Percentiles rank a stretch among this genome's conserved stretches.
phyloP scores from a whole-genome alignment of 2,329 filamentous ascomycete genomes.

The Fusarium miscanthi region DNA sequence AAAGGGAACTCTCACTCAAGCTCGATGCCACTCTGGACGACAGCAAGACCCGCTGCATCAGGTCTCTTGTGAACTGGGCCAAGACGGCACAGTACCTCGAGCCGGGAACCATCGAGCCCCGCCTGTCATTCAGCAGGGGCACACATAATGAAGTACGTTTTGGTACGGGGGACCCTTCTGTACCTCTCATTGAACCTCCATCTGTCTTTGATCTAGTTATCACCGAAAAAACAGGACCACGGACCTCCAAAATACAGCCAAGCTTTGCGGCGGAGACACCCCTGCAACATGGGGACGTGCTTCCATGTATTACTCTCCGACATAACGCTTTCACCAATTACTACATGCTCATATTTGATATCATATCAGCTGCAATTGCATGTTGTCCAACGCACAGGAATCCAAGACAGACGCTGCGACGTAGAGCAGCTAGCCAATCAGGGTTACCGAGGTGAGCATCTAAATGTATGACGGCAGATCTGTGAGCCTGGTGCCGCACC shows the following conservation, averaged over 20 bases:
- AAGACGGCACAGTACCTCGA: conserved; percentile 34
- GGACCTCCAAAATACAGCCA: conserved; percentile 15
- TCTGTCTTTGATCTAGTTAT: conserved; percentile 19
- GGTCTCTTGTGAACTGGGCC: conserved; percentile 23
- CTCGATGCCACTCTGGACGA: conserved; percentile 5
- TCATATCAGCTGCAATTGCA: conserved; percentile 7
- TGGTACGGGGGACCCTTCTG: conserved; percentile 31
- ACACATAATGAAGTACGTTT: conserved; percentile 25
- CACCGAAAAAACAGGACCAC: conserved; percentile 6
- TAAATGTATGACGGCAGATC: conserved; percentile 36
- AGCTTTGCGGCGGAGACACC: conserved; percentile 31
- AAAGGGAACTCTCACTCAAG: conserved; percentile 20
- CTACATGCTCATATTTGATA: not conserved
- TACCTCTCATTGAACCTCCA: conserved; percentile 12
- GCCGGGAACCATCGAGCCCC: conserved; percentile 15
- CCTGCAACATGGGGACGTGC: conserved; percentile 20
- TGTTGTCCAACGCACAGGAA: not conserved
- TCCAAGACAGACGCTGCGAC: conserved; percentile 20
- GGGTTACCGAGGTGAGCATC: conserved; percentile 24
- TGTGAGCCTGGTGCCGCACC: conserved; percentile 22
- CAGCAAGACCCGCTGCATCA: conserved; percentile 14
- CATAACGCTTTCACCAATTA: not conserved
- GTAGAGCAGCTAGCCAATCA: conserved; percentile 25
- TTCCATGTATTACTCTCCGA: not conserved
- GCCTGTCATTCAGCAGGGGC: conserved; percentile 29